Base-by-base conservation (phyloP, 2,329 filamentous ascomycete genomes). In the Claviceps fusiformis region DNA sequence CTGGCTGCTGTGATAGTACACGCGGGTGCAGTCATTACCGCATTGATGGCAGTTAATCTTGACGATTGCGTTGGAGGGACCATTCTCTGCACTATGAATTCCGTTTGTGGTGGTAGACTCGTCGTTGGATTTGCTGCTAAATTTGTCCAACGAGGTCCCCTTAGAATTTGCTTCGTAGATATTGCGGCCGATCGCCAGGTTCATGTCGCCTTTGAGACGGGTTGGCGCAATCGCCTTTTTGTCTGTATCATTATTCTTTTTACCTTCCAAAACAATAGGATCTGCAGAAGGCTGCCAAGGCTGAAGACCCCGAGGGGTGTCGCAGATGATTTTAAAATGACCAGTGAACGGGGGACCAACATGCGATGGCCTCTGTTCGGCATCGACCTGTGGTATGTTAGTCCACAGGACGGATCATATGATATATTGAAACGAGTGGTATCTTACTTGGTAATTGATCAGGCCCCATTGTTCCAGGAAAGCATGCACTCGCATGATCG, bases 391-490 rank as follows among this genome's bases (percentile, higher is more conserved):
- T 50, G 63, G 58, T 59, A 35, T 19, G n/a, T 52, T 49, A 58
- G 54, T 46, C 10, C 47, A 50, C 29, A 3, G 9, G 19, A n/a
- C 24, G 13, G 19, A 44, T 39, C 19, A 13, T 11, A 24, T 11
- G 29, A 17, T 15, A 13, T 24, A n/a, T 19, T 54, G 17, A 4
- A 44, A 48, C 41, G 24, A 37, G 15, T 10, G n/a, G 11, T 11
- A 29, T 57, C 48, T 77, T 77, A 95, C 92, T 78, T 98, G 93
- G 67, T 98, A 98, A 72, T 98, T 98, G 70, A 98, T 96, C 65
- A 98, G 76, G 8, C 93, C 93, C 93, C 93, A 98, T 69, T 97
- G 92, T 73, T 98, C 93, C 41, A 98, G 78, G 73, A 98, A 98
- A 17, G 90, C 87, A 71, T 98, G 93, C 19, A 98, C 92, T 60